phyloP scores from a whole-genome alignment of 2,329 filamentous ascomycete species.

The Lecanoromycetidae sp. region DNA sequence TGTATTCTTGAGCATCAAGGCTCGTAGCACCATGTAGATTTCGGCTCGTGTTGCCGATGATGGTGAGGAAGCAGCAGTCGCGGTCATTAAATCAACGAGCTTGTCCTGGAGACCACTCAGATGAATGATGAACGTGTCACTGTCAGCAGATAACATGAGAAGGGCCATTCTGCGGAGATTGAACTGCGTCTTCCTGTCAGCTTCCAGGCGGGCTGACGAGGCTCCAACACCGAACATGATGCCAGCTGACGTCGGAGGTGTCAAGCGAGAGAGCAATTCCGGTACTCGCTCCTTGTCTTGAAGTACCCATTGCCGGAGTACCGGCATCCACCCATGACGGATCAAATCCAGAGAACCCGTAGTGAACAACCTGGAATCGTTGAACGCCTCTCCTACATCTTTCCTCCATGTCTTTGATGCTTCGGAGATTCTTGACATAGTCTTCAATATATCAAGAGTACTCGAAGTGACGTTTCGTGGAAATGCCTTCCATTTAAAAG shows the following conservation, averaged over 20 bases:
- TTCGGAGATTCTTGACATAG: slow-evolving; percentile 64
- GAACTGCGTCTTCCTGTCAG: slow-evolving; percentile 82
- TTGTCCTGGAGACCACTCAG: slow-evolving; percentile 66
- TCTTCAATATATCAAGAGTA: slow-evolving; percentile 60
- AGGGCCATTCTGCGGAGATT: slow-evolving; percentile 74
- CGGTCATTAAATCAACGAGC: slow-evolving; percentile 70
- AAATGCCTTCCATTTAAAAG: slow-evolving; percentile 72
- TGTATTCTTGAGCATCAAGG: slow-evolving; percentile 66
- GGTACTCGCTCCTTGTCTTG: slow-evolving; percentile 79
- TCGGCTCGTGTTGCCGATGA: slow-evolving; percentile 83
- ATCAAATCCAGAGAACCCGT: slow-evolving; percentile 51
- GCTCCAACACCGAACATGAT: slow-evolving; percentile 98
- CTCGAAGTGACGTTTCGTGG: slow-evolving; percentile 68
- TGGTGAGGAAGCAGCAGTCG: slow-evolving; percentile 78
- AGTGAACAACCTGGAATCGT: slow-evolving; percentile 73
- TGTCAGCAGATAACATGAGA: slow-evolving; percentile 61
- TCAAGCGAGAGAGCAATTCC: slow-evolving; percentile 67
- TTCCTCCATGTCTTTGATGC: slow-evolving; percentile 87
- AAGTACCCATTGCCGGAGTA: slow-evolving; percentile 72
- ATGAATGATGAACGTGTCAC: slow-evolving; percentile 70
- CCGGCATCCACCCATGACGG: slow-evolving; percentile 63
- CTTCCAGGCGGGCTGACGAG: slow-evolving; percentile 83
- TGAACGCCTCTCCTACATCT: slow-evolving; percentile 83
- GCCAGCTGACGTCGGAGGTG: slow-evolving; percentile 77
- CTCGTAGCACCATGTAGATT: slow-evolving; percentile 75